Evolutionary conservation across 139 green algal genomes (phyloP).

Genomic region (Ettlia oleoabundans): DNA sequence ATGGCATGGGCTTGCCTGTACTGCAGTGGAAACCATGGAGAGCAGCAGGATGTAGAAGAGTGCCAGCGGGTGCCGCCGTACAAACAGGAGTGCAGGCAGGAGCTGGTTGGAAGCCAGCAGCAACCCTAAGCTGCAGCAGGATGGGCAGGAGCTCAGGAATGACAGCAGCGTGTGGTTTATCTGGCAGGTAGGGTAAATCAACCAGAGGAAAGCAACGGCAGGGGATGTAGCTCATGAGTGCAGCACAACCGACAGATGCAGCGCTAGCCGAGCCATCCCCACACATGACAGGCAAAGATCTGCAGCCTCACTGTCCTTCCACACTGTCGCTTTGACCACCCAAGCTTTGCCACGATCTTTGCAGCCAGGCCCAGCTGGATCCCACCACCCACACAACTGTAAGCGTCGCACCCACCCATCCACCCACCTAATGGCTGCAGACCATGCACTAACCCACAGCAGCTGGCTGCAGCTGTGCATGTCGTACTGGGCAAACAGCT

Average conservation of each 20-base stretch:
- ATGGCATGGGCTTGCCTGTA: not conserved
- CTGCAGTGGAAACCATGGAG: slow-evolving; percentile 53
- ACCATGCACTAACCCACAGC: slow-evolving; percentile 77
- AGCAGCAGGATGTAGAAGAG: slow-evolving; percentile 65
- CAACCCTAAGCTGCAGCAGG: slow-evolving; percentile 3
- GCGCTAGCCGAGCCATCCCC: no score
- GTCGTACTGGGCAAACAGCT: slow-evolving; percentile 86
- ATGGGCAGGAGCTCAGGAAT: not conserved
- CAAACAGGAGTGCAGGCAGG: slow-evolving; percentile 62
- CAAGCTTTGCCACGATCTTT: no score
- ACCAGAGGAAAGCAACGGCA: no score
- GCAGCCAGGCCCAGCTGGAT: no score
- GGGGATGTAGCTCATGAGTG: no score
- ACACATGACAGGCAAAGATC: no score
- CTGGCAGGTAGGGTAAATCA: no score
- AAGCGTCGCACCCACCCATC: slow-evolving; percentile 11
- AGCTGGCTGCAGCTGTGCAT: slow-evolving; percentile 97
- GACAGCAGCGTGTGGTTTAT: no score
- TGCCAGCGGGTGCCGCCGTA: slow-evolving; percentile 64
- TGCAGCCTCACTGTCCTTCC: no score
- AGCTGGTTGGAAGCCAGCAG: slow-evolving; percentile 68
- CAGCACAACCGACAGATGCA: no score
- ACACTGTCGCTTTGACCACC: no score
- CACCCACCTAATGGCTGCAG: slow-evolving; percentile 50
- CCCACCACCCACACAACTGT: not conserved